Conservation (phyloP, 139 green algal genomes). For the Coccomyxa sp. region DNA sequence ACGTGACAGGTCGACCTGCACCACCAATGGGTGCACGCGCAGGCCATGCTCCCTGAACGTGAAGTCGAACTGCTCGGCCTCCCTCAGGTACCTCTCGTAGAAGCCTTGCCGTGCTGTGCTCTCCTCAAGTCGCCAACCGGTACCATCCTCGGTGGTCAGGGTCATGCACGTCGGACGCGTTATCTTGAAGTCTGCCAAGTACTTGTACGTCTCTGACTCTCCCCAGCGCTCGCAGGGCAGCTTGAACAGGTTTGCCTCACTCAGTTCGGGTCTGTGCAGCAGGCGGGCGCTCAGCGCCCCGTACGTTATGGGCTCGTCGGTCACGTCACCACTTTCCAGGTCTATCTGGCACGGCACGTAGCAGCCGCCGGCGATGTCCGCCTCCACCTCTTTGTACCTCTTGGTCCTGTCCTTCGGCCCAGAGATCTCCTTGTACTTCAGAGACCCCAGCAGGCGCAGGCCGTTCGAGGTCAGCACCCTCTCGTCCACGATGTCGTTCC, state of each 20-base stretch:
- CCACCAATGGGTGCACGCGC: neutral
- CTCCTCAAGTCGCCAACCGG: neutral
- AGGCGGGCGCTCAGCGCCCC: neutral
- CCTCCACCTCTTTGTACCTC: neutral
- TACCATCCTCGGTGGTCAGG: neutral
- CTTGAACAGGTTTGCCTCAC: neutral
- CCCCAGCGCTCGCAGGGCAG: neutral
- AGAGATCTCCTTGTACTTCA: neutral
- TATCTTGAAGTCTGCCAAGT: constrained; percentile 1
- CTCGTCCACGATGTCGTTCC: neutral
- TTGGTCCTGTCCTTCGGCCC: neutral
- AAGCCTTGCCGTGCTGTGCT: neutral
- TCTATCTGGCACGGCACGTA: neutral
- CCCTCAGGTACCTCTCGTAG: neutral
- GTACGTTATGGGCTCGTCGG: neutral
- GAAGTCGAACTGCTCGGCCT: neutral
- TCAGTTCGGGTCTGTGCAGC: neutral
- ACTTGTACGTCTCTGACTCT: constrained; percentile 1
- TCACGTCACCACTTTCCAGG: neutral
- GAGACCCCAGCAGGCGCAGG: neutral
- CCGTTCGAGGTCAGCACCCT: neutral
- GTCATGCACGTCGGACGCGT: neutral
- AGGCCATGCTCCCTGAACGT: neutral
- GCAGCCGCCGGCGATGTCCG: neutral
- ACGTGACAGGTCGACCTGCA: neutral